Percentiles rank a stretch among this genome's conserved stretches.
Conservation (phyloP, 345 rosid genomes). For the Limnanthes douglasii region DNA sequence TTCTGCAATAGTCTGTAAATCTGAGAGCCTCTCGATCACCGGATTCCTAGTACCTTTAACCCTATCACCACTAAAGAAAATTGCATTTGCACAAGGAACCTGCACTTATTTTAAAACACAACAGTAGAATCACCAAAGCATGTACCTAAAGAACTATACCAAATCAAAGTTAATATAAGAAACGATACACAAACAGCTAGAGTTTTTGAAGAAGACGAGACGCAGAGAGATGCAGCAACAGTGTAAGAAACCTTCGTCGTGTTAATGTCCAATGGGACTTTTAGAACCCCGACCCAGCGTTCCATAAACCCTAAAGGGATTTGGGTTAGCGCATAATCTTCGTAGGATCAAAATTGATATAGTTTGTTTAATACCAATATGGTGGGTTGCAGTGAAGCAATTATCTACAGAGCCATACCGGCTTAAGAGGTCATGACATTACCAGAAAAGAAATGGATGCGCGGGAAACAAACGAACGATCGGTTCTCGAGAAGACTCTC, state of each 20-base stretch:
- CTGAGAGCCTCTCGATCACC: slow-evolving; percentile 60
- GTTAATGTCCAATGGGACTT: slow-evolving; percentile 28
- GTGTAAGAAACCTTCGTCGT: slow-evolving; percentile 15
- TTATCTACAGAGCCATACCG: too few relatives aligned
- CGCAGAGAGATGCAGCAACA: slow-evolving; percentile 64
- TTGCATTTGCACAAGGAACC: slow-evolving; percentile 58
- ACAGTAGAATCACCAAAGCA: background rate
- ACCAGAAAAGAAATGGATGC: too few relatives aligned
- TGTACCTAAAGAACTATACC: background rate
- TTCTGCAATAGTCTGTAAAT: slow-evolving; percentile 41
- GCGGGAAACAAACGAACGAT: too few relatives aligned
- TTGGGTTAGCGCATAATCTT: too few relatives aligned
- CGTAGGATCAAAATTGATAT: too few relatives aligned
- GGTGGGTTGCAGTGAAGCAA: too few relatives aligned
- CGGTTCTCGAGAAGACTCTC: too few relatives aligned
- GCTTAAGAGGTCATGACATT: too few relatives aligned
- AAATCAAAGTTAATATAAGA: background rate
- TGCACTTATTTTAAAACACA: slow-evolving; percentile 3
- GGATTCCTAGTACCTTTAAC: slow-evolving; percentile 49
- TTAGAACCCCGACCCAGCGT: slow-evolving; percentile 47
- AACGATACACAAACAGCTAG: slow-evolving; percentile 22
- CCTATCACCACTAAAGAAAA: slow-evolving; percentile 66
- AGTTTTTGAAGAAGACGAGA: slow-evolving; percentile 24
- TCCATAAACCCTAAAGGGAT: too few relatives aligned
- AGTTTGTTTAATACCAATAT: too few relatives aligned